phyloP scores from a whole-genome alignment of 2,329 filamentous ascomycete species.

The Ophiostoma ips region DNA sequence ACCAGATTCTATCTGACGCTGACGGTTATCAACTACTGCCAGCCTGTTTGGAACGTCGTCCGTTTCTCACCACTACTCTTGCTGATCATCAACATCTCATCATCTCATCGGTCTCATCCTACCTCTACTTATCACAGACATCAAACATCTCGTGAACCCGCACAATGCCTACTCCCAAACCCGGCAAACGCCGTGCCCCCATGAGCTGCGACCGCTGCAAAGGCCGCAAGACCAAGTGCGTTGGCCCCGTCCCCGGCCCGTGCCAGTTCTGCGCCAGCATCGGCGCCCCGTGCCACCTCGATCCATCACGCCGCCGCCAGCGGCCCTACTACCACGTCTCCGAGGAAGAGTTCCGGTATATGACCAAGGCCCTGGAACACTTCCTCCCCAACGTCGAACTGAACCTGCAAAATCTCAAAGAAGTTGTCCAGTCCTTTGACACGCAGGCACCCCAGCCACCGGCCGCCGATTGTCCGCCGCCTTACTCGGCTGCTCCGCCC shows the following conservation, averaged over 20 bases:
- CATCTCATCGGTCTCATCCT: no score
- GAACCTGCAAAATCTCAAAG: conserved; percentile 15
- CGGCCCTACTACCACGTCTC: conserved; percentile 20
- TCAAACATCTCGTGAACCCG: not conserved
- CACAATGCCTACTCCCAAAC: not conserved
- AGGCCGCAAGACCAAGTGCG: conserved; percentile 18
- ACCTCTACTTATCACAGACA: not conserved
- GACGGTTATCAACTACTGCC: no score
- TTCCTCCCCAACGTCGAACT: conserved; percentile 17
- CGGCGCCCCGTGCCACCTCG: conserved; percentile 16
- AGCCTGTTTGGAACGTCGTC: no score
- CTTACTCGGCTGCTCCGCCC: not conserved
- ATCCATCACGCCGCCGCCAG: conserved; percentile 18
- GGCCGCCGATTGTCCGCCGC: not conserved
- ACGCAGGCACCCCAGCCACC: not conserved
- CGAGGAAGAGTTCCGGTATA: conserved; percentile 19
- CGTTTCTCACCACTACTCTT: no score
- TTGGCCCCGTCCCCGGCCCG: conserved; percentile 17
- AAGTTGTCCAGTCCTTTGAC: conserved; percentile 12
- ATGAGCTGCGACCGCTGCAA: conserved; percentile 21
- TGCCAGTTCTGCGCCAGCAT: conserved; percentile 19
- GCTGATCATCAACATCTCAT: no score
- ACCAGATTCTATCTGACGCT: no score
- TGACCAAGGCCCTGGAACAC: conserved; percentile 18
- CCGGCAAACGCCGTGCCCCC: conserved; percentile 16